Evolutionary conservation across 2,329 filamentous ascomycete species (phyloP).

Genomic region (Podosphaera aphanis): DNA sequence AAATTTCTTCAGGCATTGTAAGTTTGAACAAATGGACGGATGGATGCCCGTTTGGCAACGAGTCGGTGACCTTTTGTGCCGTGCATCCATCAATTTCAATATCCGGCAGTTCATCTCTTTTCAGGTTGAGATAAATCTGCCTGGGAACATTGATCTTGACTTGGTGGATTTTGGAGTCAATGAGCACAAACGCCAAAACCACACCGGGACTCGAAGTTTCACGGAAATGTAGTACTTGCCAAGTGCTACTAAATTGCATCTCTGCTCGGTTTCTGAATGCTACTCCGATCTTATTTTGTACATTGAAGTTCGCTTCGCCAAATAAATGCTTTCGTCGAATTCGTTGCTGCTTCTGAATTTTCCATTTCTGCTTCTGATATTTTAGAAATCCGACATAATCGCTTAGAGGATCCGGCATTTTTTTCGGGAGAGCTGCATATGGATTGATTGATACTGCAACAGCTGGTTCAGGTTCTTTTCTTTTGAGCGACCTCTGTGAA

Average conservation of each 20-base stretch:
- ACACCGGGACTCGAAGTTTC: conserved; percentile 67
- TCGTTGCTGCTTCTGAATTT: conserved; percentile 79
- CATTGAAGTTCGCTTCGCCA: conserved; percentile 53
- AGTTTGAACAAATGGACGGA: conserved; percentile 89
- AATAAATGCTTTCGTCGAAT: conserved; percentile 74
- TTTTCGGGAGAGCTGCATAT: conserved; percentile 56
- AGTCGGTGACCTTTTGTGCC: conserved; percentile 83
- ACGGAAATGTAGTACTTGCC: conserved; percentile 79
- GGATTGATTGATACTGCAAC: conserved; percentile 44
- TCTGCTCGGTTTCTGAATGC: conserved; percentile 84
- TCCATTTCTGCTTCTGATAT: conserved; percentile 98
- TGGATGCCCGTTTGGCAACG: conserved; percentile 79
- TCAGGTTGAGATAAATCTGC: conserved; percentile 77
- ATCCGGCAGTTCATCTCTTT: conserved; percentile 65
- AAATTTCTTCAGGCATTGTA: conserved; percentile 69
- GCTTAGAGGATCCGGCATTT: conserved; percentile 64
- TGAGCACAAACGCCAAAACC: conserved; percentile 71
- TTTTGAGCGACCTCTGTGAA: conserved; percentile 36
- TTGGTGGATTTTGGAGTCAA: conserved; percentile 74
- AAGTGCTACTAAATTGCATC: conserved; percentile 69
- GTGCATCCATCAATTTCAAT: conserved; percentile 68
- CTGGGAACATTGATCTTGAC: conserved; percentile 77
- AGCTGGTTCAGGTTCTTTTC: conserved; percentile 47
- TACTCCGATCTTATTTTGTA: conserved; percentile 39
- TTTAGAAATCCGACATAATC: conserved; percentile 74